Base-by-base conservation (phyloP, 352 stramenopile genomes). In the Achlya hypogyna region DNA sequence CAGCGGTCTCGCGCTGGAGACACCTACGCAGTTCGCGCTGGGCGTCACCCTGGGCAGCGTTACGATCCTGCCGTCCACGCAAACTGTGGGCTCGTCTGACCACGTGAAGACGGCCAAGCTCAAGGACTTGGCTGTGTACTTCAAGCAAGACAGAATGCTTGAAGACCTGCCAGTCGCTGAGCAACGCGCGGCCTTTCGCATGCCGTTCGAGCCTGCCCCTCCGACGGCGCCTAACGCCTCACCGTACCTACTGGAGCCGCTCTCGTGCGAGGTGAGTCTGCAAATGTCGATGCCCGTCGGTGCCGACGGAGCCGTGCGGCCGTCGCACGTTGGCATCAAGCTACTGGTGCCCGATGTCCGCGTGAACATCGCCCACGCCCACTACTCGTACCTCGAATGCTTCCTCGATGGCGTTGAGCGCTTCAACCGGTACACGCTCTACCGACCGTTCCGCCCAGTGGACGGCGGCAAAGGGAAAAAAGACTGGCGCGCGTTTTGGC, bases 381-480 rank as follows among this genome's bases (percentile, higher is more conserved):
- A 67, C 34, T 58, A 45, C 29, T 25, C 22, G 28, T 67, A 59
- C 43, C 29, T 67, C 20, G 60, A 47, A 38, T 54, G 16, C 4
- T 67, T 67, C 28, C 47, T 67, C 14, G 51, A 54, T 22, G 38
- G 51, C 34, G 60, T 67, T n/a, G 60, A 67, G 42, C 60, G 60
- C 27, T 67, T 67, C 27, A 45, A 67, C 23, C 60, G 60, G 1
- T 67, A 47, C 32, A 67, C 38, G n/a, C 32, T 67, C 16, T 67
- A 67, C 60, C 60, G 60, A 9, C 60, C 42, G 4, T 67, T 67
- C 25, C 40, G 42, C 22, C 60, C 60, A 9, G 23, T 29, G 18
- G 18, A 53, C 18, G 27, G 20, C n/a, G 38, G 14, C 20, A 23
- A n/a, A 28, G 38, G 12, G 9, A 67, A 42, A 34, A 53, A 45